phyloP scores from a whole-genome alignment of 164 flowering plant species.

The Umbilicus rupestris region DNA sequence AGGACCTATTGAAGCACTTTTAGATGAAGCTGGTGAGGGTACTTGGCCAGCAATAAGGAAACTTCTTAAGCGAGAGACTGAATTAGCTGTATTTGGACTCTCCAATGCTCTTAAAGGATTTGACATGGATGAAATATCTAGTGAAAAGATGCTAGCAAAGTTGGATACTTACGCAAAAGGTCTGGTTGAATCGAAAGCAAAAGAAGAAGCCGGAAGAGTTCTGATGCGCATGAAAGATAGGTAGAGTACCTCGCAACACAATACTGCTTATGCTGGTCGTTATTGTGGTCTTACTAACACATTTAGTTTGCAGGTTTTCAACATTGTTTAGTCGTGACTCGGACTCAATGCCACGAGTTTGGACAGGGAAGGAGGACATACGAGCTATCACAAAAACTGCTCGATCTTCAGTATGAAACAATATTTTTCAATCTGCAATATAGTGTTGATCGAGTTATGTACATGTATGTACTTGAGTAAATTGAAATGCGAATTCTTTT shows the following conservation, averaged over 20 bases:
- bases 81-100: constrained; percentile 38
- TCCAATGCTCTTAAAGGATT: constrained; percentile 35
- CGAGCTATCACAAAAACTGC: constrained; percentile 51
- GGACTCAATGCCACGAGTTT: constrained; percentile 71
- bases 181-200: constrained; percentile 59
- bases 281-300: background rate
- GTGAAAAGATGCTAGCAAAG: constrained; percentile 32
- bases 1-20: constrained; percentile 45
- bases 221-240: constrained; percentile 74
- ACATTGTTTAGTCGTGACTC: constrained; percentile 51
- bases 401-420: constrained; percentile 40
- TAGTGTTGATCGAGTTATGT: background rate
- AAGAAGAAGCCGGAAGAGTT: constrained; percentile 71
- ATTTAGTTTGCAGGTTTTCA: constrained; percentile 37
- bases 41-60: constrained; percentile 64
- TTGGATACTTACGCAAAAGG: constrained; percentile 36
- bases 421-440: background rate
- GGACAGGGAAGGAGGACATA: constrained; percentile 84
- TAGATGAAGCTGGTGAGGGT: constrained; percentile 42
- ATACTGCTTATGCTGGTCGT: background rate
- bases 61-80: constrained; percentile 53
- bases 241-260: constrained; percentile 18
- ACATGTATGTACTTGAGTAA: background rate
- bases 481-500: background rate
- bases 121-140: constrained; percentile 42